Evolutionary conservation across 140 eudicot species (phyloP).

Genomic region (Senecio squalidus): DNA sequence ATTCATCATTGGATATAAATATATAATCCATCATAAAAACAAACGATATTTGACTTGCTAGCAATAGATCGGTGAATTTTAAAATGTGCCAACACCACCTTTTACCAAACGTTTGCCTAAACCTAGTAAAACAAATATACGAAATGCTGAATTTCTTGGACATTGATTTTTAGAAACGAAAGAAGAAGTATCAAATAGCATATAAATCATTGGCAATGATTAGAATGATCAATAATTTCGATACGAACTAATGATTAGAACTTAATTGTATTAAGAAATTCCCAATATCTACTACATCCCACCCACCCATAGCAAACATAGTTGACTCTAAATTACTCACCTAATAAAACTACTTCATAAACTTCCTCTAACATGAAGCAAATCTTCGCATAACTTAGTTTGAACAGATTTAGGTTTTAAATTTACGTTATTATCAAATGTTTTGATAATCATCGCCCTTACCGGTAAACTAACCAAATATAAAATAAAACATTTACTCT

Average conservation of each 20-base stretch:
- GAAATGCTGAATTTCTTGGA: not conserved
- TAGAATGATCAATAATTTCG: conserved; percentile 9
- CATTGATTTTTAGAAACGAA: not conserved
- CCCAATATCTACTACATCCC: conserved; percentile 9
- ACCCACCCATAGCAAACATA: conserved; percentile 18
- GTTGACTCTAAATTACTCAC: conserved; percentile 21
- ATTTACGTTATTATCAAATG: not conserved
- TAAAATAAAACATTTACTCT: not conserved
- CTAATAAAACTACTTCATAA: conserved; percentile 19
- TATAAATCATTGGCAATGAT: conserved; percentile 32
- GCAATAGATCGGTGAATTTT: too few relatives aligned
- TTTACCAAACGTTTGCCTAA: not conserved
- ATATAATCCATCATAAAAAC: too few relatives aligned
- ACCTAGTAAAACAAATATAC: not conserved
- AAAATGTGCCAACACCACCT: not conserved
- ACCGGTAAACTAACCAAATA: too few relatives aligned
- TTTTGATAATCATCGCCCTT: too few relatives aligned
- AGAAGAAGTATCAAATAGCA: conserved; percentile 12
- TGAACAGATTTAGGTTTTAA: not conserved
- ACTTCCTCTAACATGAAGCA: conserved; percentile 4
- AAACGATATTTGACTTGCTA: too few relatives aligned
- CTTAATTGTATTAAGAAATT: conserved; percentile 13
- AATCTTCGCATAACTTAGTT: conserved; percentile 12
- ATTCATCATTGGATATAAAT: too few relatives aligned
- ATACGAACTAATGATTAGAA: conserved; percentile 14